These are phyloP conservation scores for Candida insectalens DNA, from an alignment of 805 yeast genomes.

Conservation along the genomic window DNA sequence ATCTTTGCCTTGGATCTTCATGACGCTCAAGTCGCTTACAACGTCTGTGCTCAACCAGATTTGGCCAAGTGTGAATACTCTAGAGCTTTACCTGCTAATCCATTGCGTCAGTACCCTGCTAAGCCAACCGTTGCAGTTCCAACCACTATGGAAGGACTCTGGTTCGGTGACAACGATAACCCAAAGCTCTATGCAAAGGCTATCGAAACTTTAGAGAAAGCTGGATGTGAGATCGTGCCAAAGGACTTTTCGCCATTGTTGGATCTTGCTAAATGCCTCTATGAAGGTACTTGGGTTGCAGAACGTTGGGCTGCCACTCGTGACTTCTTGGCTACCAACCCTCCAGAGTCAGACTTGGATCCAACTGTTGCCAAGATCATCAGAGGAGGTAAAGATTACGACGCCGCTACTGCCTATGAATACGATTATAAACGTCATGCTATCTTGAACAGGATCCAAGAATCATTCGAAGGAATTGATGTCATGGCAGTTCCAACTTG, in stretches of 20 bases:
- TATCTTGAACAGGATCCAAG: conserved; percentile 55
- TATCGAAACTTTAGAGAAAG: conserved; percentile 37
- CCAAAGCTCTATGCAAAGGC: conserved; percentile 59
- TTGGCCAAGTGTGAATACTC: conserved; percentile 66
- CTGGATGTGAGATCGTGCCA: conserved; percentile 50
- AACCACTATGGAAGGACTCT: conserved; percentile 40
- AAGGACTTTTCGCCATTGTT: conserved; percentile 69
- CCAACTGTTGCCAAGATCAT: conserved; percentile 77
- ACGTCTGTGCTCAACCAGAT: conserved; percentile 66
- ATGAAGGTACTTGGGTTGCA: conserved; percentile 99
- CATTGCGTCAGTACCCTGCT: conserved; percentile 47
- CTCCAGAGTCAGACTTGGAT: conserved; percentile 64
- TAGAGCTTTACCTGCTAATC: conserved; percentile 60
- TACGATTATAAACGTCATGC: conserved; percentile 83
- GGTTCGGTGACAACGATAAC: conserved; percentile 79
- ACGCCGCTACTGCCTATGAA: conserved; percentile 78
- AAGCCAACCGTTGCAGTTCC: conserved; percentile 74
- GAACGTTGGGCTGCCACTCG: conserved; percentile 83
- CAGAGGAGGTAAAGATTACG: conserved; percentile 63
- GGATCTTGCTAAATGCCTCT: conserved; percentile 76
- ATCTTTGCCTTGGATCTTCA: conserved; percentile 66
- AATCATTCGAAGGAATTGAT: conserved; percentile 51
- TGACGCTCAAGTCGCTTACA: conserved; percentile 77
- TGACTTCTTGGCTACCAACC: conserved; percentile 60
- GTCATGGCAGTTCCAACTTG: conserved; percentile 87